Evolutionary conservation across 768 basidiomycete species (phyloP), one percentile per base, ranked within the genome.

Genomic region (Leucocoprinus birnbaumii): DNA sequence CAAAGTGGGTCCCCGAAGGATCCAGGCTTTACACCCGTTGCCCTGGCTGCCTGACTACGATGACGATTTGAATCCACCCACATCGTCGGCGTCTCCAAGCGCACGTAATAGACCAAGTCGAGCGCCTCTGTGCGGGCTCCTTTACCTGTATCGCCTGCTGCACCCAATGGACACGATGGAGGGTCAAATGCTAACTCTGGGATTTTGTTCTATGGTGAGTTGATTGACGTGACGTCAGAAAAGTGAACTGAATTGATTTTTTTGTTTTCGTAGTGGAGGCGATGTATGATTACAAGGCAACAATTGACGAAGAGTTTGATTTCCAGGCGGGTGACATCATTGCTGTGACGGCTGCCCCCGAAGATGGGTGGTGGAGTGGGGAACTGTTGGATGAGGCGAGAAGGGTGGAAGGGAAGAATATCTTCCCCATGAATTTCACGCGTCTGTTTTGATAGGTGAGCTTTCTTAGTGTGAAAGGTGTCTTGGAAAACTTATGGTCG

Each of bases 311-410:
- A 64, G 96, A 98, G 71, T 98, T 98, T 70, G 89, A 94, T 71
- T 98, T 98, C 82, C 91, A 94, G 66, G 73, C 85, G 11, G 91
- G 90, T n/a, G 96, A 98, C 73, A 87, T 97, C 59, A 97, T 98
- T 61, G 95, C 95, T 1, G 95, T 98, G 19, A 96, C 93, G 0
- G 82, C 84, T 8, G 95, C 94, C 16, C 94, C 94, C 8, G 94
- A 94, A 63, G 95, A 97, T 66, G 96, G 96, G 1, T 98, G 96
- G 96, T 98, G 95, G 96, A 90, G 87, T 61, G 96, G 96, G 18
- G 87, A 89, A 65, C 68, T 93, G 58, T 69, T 92, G 44, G 88
- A 91, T 60, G 89, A 91, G 60, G 75, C 76, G 38, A 75, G 91
- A 63, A 75, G 88, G 59, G 77, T 83, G 58, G 76, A 80, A 22